These are phyloP conservation scores for Diaporthe vexans DNA, from an alignment of 2,329 filamentous ascomycete genomes.

Conservation along the genomic window DNA sequence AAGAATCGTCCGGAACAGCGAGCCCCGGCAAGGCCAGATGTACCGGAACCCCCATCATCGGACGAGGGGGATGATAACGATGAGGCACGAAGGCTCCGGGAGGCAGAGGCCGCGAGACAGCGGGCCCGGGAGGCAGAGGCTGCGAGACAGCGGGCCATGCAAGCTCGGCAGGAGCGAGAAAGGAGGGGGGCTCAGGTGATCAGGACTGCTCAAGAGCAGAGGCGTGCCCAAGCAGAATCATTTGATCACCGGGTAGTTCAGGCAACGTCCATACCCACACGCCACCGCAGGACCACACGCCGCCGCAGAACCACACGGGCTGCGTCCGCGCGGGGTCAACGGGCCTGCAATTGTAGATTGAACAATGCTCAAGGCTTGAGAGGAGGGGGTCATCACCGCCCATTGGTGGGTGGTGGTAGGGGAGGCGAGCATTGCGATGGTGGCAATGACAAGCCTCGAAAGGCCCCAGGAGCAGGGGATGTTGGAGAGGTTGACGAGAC, in stretches of 20 bases:
- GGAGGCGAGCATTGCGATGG: constrained; percentile 50
- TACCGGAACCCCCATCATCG: too few species aligned
- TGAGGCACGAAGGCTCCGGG: too few species aligned
- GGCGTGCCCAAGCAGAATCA: background rate
- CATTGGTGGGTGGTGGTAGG: constrained; percentile 48
- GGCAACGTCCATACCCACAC: background rate
- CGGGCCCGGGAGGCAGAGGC: background rate
- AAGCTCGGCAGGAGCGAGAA: background rate
- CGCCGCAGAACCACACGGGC: background rate
- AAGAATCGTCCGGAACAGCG: background rate
- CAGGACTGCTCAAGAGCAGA: background rate
- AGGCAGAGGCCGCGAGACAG: background rate
- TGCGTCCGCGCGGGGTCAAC: constrained; percentile 1
- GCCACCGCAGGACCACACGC: too few species aligned
- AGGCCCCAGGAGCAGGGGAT: background rate
- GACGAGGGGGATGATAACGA: too few species aligned
- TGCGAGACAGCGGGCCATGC: background rate
- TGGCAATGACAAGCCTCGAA: constrained; percentile 41
- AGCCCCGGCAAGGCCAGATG: too few species aligned
- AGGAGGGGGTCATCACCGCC: constrained; percentile 46
- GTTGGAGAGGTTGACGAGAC: background rate
- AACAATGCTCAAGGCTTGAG: constrained; percentile 29
- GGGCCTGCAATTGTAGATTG: constrained; percentile 10
- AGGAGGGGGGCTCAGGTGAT: too few species aligned
- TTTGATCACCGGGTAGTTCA: background rate